Conservation (phyloP, 164 flowering plant species). For the Nymphaea thermarum region DNA sequence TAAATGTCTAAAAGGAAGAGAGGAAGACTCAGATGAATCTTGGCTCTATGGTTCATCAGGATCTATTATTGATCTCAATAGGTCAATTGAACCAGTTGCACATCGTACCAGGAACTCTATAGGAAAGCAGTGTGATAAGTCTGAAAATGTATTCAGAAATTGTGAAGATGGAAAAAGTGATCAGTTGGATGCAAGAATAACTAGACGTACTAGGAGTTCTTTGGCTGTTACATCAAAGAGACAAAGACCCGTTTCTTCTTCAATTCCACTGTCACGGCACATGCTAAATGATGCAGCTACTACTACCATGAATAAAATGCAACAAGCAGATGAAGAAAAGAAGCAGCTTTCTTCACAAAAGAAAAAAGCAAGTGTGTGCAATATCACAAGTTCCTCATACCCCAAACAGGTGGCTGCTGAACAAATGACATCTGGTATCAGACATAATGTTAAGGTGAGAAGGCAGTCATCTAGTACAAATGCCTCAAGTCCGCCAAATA, state of each 20-base stretch:
- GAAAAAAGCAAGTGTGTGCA: background rate
- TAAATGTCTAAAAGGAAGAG: background rate
- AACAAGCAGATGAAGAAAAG: background rate
- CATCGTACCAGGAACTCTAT: slow-evolving; percentile 27
- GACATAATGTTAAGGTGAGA: background rate
- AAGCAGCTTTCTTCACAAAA: background rate
- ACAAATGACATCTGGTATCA: background rate
- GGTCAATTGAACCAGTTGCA: slow-evolving; percentile 28
- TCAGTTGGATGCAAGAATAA: background rate
- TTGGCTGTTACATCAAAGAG: background rate
- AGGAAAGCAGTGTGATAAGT: background rate
- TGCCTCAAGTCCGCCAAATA: background rate
- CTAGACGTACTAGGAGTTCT: background rate
- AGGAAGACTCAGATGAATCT: background rate
- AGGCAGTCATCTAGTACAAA: background rate
- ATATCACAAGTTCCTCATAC: background rate
- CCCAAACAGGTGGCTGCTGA: background rate
- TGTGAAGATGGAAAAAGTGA: background rate
- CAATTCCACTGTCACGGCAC: background rate
- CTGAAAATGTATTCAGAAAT: background rate
- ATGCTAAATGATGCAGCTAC: background rate
- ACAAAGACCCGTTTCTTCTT: background rate
- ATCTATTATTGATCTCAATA: background rate
- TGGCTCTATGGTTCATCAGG: background rate
- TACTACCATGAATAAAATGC: too few species aligned